Evolutionary conservation across 2,329 filamentous ascomycete species (phyloP).

Genomic region (Trichoderma sp.): DNA sequence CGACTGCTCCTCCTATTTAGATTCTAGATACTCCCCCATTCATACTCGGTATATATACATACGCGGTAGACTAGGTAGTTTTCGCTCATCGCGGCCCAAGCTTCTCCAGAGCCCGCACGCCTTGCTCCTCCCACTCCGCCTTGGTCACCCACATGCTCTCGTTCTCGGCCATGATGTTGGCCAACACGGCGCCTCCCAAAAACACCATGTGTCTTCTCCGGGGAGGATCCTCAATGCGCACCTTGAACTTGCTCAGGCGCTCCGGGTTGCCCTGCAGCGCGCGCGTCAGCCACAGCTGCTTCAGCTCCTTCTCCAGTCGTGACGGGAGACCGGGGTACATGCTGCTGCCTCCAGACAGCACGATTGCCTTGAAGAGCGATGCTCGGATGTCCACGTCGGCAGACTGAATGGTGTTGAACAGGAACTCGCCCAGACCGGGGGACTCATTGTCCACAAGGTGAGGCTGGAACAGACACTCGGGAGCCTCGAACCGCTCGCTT

Average conservation of each 20-base stretch:
- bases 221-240: constrained; percentile 96
- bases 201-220: constrained; percentile 99
- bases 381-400: constrained; percentile 94
- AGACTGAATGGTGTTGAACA: constrained; percentile 98
- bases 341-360: constrained; percentile 93
- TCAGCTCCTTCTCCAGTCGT: constrained; percentile 94
- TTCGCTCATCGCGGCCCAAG: constrained; percentile 74
- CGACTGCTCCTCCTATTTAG: neutral
- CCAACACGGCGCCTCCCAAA: constrained; percentile 90
- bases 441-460: constrained; percentile 98
- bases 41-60: neutral
- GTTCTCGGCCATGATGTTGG: constrained; percentile 99
- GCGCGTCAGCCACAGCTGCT: constrained; percentile 95
- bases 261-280: constrained; percentile 91
- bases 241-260: constrained; percentile 97
- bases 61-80: neutral
- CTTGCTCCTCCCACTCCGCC: constrained; percentile 95
- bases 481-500: constrained; percentile 95
- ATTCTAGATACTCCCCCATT: neutral
- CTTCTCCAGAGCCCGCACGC: constrained; percentile 82
- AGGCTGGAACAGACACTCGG: constrained; percentile 97
- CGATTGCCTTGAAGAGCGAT: constrained; percentile 95
- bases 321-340: constrained; percentile 98
- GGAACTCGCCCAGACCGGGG: constrained; percentile 91
- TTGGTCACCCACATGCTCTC: constrained; percentile 99